Evolutionary conservation across 2,329 filamentous ascomycete species (phyloP), one percentile per base, ranked within the genome.

Genomic region (Sclerotinia glacialis): DNA sequence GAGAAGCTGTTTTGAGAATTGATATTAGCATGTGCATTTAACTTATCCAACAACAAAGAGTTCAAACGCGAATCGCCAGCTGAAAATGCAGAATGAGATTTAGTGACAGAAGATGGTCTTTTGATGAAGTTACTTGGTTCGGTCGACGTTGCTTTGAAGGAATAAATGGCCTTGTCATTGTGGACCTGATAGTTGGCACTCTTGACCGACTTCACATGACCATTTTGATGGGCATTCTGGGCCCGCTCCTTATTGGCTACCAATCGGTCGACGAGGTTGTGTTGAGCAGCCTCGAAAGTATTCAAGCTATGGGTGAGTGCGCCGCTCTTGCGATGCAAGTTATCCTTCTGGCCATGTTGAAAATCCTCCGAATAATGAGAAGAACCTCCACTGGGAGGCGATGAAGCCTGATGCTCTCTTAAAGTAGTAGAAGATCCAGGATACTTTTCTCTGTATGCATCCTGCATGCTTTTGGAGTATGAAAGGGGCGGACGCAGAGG

Each of bases 1-100:
- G 71, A 71, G 67, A 64, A 67, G 70, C 53, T 55, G 67, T 70
- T 71, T 77, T 83, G 69, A 81, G 59, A 52, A 58, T 54, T 53
- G 11, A 23, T 40, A 55, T 69, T 68, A 82, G 65, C 65, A 67
- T 69, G 64, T 7, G 63, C 54, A 40, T 37, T 42, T 12, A 66
- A 53, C 37, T 68, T 69, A 31, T 61, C 52, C 49, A 67, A 26
- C 28, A 64, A 55, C 26, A 62, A 61, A 44, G 62, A 68, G 68
- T 49, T 46, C 18, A 67, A 65, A 60, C 47, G 58, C 12, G 59
- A 52, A 50, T 66, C 37, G 40, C 49, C 50, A 54, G 23, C 56
- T 31, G 50, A 63, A 47, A 34, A 67, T 64, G 66, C 31, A 68
- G 49, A 52, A 68, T 69, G 52, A 63, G 49, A 58, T 28, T 49